Conservation (phyloP, 805 yeast species). For the Cyberlindnera japonica region DNA sequence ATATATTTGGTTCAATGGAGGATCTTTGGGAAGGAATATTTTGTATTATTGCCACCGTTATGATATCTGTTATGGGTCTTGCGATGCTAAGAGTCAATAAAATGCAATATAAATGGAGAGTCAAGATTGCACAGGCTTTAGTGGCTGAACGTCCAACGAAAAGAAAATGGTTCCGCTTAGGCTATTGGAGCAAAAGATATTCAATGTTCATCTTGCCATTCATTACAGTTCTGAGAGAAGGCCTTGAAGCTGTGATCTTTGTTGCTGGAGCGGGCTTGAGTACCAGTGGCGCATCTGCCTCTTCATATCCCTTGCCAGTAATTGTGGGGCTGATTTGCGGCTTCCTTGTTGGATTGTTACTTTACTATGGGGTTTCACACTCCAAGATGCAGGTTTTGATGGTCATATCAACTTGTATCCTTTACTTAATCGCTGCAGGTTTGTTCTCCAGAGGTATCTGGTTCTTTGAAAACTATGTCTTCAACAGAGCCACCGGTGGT, state of each 20-base stretch:
- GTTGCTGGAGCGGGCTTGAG: constrained; percentile 92
- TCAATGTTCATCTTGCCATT: constrained; percentile 88
- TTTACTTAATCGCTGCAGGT: constrained; percentile 89
- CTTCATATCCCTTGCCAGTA: constrained; percentile 89
- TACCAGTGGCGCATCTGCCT: constrained; percentile 47
- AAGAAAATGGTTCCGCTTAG: constrained; percentile 49
- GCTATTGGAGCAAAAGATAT: constrained; percentile 64
- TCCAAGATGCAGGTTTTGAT: constrained; percentile 85
- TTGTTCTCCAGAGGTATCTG: constrained; percentile 90
- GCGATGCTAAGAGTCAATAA: constrained; percentile 95
- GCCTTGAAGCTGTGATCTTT: constrained; percentile 92
- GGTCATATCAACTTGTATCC: constrained; percentile 80
- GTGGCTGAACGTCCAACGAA: constrained; percentile 51
- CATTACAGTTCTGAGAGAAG: constrained; percentile 91
- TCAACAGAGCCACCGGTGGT: constrained; percentile 74
- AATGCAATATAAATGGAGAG: constrained; percentile 96
- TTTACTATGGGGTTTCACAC: constrained; percentile 80
- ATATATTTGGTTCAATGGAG: constrained; percentile 84
- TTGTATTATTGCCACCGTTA: constrained; percentile 81
- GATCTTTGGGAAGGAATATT: constrained; percentile 97
- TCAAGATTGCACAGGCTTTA: constrained; percentile 84
- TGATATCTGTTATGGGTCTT: constrained; percentile 92
- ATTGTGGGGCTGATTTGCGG: constrained; percentile 84
- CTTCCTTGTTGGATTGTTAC: constrained; percentile 56
- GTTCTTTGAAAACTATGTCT: constrained; percentile 74